These are phyloP conservation scores for Penicillium soppii DNA, from an alignment of 495 filamentous ascomycete genomes.

Conservation along the genomic window DNA sequence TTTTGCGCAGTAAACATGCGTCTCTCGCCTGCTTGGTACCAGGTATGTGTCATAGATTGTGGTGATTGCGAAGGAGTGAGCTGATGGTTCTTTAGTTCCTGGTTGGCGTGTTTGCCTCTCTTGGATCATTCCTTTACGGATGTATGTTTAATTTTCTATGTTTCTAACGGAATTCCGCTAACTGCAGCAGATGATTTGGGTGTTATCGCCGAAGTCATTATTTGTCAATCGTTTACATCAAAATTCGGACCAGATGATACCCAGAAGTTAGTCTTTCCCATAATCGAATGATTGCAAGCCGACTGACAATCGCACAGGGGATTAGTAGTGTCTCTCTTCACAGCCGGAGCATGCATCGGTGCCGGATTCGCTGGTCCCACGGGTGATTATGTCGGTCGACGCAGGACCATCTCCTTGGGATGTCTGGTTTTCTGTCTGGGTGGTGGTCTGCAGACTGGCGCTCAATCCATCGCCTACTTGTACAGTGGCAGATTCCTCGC, in stretches of 20 bases:
- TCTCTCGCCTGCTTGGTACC: constrained; percentile 55
- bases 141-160: constrained; percentile 30
- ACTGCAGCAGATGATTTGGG: constrained; percentile 44
- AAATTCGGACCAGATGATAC: constrained; percentile 53
- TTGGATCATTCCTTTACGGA: constrained; percentile 61
- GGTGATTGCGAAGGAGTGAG: not conserved
- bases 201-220: constrained; percentile 62
- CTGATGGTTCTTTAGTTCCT: constrained; percentile 46
- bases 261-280: constrained; percentile 49
- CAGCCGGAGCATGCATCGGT: constrained; percentile 46
- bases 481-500: constrained; percentile 45
- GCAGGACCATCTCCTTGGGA: constrained; percentile 43
- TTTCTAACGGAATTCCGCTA: constrained; percentile 11
- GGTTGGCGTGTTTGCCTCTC: constrained; percentile 61
- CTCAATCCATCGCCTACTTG: constrained; percentile 34
- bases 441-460: constrained; percentile 43
- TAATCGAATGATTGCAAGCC: not conserved
- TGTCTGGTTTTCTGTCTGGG: constrained; percentile 45
- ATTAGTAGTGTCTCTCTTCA: constrained; percentile 68
- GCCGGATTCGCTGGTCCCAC: constrained; percentile 36
- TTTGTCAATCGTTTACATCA: constrained; percentile 45
- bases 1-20: constrained; percentile 45
- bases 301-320: constrained; percentile 39
- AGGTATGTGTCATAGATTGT: constrained; percentile 34
- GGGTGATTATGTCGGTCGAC: constrained; percentile 42